Conservation (phyloP, 2,329 filamentous ascomycete species). For the Fusarium buharicum region DNA sequence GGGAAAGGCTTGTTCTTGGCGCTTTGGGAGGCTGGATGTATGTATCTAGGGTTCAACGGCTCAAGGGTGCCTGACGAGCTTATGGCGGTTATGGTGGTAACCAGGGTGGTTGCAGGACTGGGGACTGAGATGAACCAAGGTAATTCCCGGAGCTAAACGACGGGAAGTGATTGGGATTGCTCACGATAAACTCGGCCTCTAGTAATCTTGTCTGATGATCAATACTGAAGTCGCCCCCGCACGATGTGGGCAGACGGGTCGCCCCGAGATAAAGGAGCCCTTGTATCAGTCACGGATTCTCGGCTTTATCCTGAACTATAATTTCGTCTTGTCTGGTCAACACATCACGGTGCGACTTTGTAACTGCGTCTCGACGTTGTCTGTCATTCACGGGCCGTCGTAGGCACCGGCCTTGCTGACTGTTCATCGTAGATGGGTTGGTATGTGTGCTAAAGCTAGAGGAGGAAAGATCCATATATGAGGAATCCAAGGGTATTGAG, state of each 20-base stretch:
- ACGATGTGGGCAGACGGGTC: conserved; percentile 24
- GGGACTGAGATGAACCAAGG: background rate
- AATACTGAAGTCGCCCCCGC: conserved; percentile 2
- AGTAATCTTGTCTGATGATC: background rate
- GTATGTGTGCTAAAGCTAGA: conserved; percentile 9
- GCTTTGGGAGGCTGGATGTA: conserved; percentile 15
- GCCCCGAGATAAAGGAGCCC: conserved; percentile 24
- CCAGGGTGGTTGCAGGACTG: conserved; percentile 6
- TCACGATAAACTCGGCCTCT: background rate
- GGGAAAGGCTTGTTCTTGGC: conserved; percentile 29
- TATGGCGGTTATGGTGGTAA: conserved; percentile 16
- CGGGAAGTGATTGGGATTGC: background rate
- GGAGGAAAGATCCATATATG: conserved; percentile 1
- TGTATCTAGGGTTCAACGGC: conserved; percentile 24
- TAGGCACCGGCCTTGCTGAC: conserved; percentile 6
- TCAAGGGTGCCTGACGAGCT: conserved; percentile 28
- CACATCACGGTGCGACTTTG: conserved; percentile 1
- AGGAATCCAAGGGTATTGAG: conserved; percentile 6
- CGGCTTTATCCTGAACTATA: conserved; percentile 3
- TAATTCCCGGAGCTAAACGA: background rate
- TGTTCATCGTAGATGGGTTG: conserved; percentile 8
- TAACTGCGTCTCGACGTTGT: conserved; percentile 6
- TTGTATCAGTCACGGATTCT: conserved; percentile 8
- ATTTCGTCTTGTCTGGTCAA: background rate
- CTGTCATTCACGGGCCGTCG: conserved; percentile 3